These are phyloP conservation scores for Ligustrum vulgare DNA, from an alignment of 257 asterid species.

Conservation along the genomic window DNA sequence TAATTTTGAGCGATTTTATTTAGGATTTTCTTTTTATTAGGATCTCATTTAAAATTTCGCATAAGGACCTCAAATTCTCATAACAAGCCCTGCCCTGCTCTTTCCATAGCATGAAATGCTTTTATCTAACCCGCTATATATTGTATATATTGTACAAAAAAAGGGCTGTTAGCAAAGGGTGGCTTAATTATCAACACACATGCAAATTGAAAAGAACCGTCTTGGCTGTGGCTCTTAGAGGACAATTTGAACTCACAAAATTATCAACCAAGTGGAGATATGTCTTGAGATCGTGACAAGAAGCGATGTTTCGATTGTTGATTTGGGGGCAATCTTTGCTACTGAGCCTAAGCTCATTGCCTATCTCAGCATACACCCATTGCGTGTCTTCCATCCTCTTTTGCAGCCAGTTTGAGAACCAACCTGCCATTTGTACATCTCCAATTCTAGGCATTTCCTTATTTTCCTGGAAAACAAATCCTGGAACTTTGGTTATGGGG, in stretches of 20 bases:
- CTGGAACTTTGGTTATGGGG: slow-evolving; percentile 77
- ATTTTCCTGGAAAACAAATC: slow-evolving; percentile 53
- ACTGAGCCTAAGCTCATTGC: slow-evolving; percentile 69
- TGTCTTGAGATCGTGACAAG: slow-evolving; percentile 86
- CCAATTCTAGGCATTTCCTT: slow-evolving; percentile 10
- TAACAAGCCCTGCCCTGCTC: too few relatives aligned
- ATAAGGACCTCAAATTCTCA: too few relatives aligned
- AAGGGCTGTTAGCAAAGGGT: too few relatives aligned
- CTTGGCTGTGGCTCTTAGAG: slow-evolving; percentile 61
- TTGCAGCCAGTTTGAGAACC: slow-evolving; percentile 54
- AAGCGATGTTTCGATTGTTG: slow-evolving; percentile 46
- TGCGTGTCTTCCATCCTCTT: slow-evolving; percentile 54
- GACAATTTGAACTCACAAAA: slow-evolving; percentile 64
- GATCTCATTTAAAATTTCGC: too few relatives aligned
- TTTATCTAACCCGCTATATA: background rate
- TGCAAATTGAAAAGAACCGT: slow-evolving; percentile 36
- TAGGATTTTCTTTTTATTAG: too few relatives aligned
- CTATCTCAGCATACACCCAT: slow-evolving; percentile 87
- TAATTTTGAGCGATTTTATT: too few relatives aligned
- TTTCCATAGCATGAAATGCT: too few relatives aligned
- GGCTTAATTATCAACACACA: slow-evolving; percentile 4
- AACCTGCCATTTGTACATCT: slow-evolving; percentile 13
- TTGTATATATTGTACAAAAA: too few relatives aligned
- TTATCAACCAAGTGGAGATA: slow-evolving; percentile 67
- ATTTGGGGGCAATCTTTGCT: slow-evolving; percentile 59